Conservation (phyloP, 257 asterid genomes). For the Nicotiana otophora region DNA sequence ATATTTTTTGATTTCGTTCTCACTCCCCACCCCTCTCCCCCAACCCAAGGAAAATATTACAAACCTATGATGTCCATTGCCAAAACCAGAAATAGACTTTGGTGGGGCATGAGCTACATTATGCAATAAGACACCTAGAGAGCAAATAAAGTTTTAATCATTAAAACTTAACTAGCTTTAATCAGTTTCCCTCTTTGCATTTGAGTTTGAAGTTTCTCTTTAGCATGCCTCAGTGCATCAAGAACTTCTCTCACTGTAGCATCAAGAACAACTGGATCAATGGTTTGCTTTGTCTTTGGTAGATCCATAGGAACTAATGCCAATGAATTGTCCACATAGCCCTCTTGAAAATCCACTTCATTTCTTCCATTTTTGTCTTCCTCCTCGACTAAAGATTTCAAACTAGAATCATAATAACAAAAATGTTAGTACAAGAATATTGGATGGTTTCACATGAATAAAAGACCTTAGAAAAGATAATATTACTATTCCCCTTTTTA, state of each 20-base stretch:
- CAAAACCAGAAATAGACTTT: not conserved
- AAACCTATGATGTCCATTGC: not conserved
- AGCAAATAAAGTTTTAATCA: not conserved
- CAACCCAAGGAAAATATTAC: too few relatives aligned
- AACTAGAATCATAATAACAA: slow-evolving; percentile 7
- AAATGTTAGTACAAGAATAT: not conserved
- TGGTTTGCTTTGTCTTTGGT: slow-evolving; percentile 15
- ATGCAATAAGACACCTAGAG: not conserved
- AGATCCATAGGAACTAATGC: slow-evolving; percentile 38
- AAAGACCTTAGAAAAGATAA: not conserved
- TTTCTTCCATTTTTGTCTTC: slow-evolving; percentile 1
- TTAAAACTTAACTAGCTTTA: slow-evolving; percentile 32
- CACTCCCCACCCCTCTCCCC: too few relatives aligned
- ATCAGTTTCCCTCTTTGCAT: slow-evolving; percentile 47
- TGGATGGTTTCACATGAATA: not conserved
- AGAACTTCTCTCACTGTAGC: slow-evolving; percentile 56
- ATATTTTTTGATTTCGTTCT: too few relatives aligned
- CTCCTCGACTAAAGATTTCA: slow-evolving; percentile 18
- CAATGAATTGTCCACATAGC: slow-evolving; percentile 40
- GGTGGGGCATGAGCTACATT: not conserved
- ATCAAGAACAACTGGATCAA: slow-evolving; percentile 63
- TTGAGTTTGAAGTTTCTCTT: slow-evolving; percentile 55
- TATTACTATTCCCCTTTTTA: not conserved
- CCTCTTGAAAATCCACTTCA: slow-evolving; percentile 18
- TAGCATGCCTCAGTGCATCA: slow-evolving; percentile 47